Evolutionary conservation across 352 stramenopile species (phyloP), one percentile per base, ranked within the genome.

Genomic region (Thraustotheca clavata): DNA sequence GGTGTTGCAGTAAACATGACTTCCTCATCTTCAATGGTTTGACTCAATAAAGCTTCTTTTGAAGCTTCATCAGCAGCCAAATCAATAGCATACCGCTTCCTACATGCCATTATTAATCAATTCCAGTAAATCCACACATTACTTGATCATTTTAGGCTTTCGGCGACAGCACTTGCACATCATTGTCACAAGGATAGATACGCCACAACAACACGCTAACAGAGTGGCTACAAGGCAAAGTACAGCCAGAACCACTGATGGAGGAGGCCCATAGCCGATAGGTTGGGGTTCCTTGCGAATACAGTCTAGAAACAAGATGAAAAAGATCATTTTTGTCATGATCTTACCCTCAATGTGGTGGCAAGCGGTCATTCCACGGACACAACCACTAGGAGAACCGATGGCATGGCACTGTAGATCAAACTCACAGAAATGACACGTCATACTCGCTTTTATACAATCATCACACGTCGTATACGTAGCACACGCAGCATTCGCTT

Each of bases 331-430:
- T 50, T 35, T 36, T 48, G 12, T n/a, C n/a, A n/a, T 34, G 16
- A 24, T 35, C 57, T 24, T 47, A 89, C 80, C 81, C 70, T 88
- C 74, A 6, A 94, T 76, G 46, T 92, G 80, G 55, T 94, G 85
- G 60, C 85, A 94, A n/a, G 74, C 73, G 0, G 77, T 84, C 57
- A 94, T 83, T 46, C 85, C 85, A 7, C 71, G 79, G 16, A 83
- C 39, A 40, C 85, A 94, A 31, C 85, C 85, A 33, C 73, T 68
- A 0, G 72, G 72, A 9, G 82, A 91, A 11, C 78, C 80, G 31
- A 94, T 89, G 11, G 75, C 71, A 47, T 94, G 85, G 68, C 85
- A 94, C 63, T 92, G 73, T 57, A 89, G 91, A 74, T 94, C 85
- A 31, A 67, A 80, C 66, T 87, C 71, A 68, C 85, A 94, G 46